These are phyloP conservation scores for Solanum tarijense DNA, from an alignment of 257 asterid species.

Conservation along the genomic window DNA sequence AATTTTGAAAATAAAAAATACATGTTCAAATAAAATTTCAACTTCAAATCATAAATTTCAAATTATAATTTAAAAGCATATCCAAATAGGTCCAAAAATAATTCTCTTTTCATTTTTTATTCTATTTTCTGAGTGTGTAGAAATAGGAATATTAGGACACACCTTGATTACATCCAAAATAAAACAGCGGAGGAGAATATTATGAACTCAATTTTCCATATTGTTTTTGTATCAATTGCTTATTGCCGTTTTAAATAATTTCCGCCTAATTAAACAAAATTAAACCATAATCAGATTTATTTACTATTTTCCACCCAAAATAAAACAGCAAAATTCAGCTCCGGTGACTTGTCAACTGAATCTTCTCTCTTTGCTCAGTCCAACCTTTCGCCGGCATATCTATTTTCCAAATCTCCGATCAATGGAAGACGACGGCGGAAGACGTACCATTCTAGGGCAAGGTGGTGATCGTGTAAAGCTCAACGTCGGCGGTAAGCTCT, in stretches of 20 bases:
- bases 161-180: too few relatives aligned
- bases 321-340: not conserved
- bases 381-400: not conserved
- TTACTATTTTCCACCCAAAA: not conserved
- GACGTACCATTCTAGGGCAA: not conserved
- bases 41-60: too few relatives aligned
- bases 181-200: too few relatives aligned
- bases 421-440: constrained; percentile 34
- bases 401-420: not conserved
- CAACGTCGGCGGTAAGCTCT: constrained; percentile 92
- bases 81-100: too few relatives aligned
- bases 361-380: not conserved
- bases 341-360: not conserved
- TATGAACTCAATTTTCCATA: not conserved
- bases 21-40: too few relatives aligned
- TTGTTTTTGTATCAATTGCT: not conserved
- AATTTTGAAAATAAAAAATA: too few relatives aligned
- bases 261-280: not conserved
- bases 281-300: not conserved
- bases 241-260: not conserved
- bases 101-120: too few relatives aligned
- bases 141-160: not conserved
- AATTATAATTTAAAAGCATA: too few relatives aligned
- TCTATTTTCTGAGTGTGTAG: too few relatives aligned
- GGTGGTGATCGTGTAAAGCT: constrained; percentile 61